phyloP scores from a whole-genome alignment of 2,329 filamentous ascomycete genomes.

The Hypomyces rosellus region DNA sequence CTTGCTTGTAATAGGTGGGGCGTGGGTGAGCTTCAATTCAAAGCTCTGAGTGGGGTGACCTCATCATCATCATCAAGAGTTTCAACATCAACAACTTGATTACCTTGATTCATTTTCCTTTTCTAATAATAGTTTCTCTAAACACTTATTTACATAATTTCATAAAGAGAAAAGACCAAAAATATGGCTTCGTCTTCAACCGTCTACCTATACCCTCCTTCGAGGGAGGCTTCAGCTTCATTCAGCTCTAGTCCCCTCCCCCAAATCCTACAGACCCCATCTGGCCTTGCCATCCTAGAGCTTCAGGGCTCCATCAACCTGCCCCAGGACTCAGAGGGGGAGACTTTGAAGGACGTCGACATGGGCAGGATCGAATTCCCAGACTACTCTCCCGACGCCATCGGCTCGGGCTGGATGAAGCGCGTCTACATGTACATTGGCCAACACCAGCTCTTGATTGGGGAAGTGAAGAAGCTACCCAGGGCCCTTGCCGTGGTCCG shows the following conservation, averaged over 20 bases:
- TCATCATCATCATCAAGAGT: too few species aligned
- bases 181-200: conserved; percentile 27
- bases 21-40: too few species aligned
- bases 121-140: neutral
- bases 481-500: conserved; percentile 75
- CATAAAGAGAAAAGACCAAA: neutral
- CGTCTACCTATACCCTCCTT: conserved; percentile 35
- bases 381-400: conserved; percentile 49
- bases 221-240: conserved; percentile 14
- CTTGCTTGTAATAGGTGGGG: too few species aligned
- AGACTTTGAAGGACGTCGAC: conserved; percentile 23
- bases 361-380: conserved; percentile 76
- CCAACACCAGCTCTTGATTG: conserved; percentile 78
- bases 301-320: conserved; percentile 87
- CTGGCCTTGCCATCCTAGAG: conserved; percentile 83
- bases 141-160: neutral
- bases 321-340: conserved; percentile 37
- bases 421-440: conserved; percentile 83
- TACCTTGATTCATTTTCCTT: neutral
- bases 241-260: conserved; percentile 57
- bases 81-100: too few species aligned
- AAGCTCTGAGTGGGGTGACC: too few species aligned
- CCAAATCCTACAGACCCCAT: conserved; percentile 77
- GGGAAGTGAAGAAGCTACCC: conserved; percentile 81
- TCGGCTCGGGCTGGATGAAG: conserved; percentile 76